Conservation (phyloP, 164 flowering plant species). For the Chloranthus sessilifolius region DNA sequence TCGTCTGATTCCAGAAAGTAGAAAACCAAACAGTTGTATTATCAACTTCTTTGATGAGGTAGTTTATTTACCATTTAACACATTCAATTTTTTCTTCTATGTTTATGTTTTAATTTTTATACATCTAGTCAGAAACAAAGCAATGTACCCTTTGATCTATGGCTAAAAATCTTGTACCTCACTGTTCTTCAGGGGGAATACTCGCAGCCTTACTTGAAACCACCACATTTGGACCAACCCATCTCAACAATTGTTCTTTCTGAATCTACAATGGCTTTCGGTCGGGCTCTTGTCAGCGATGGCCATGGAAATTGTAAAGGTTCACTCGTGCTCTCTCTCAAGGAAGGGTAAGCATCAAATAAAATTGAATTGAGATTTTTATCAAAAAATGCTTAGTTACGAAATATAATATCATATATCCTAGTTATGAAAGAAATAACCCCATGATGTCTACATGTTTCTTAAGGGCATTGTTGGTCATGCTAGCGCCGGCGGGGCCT, state of each 20-base stretch:
- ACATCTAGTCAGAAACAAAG: too few species aligned
- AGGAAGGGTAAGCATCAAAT: slow-evolving; percentile 76
- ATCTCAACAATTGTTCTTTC: slow-evolving; percentile 64
- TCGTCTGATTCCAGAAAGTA: slow-evolving; percentile 65
- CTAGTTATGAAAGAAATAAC: too few species aligned
- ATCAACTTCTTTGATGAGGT: slow-evolving; percentile 91
- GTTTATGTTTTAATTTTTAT: too few species aligned
- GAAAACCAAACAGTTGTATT: slow-evolving; percentile 81
- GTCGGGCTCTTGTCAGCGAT: slow-evolving; percentile 57
- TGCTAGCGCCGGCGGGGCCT: too few species aligned
- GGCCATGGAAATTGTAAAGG: slow-evolving; percentile 74
- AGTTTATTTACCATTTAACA: slow-evolving; percentile 8
- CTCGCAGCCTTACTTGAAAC: slow-evolving; percentile 82
- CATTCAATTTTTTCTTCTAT: slow-evolving; percentile 6
- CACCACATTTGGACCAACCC: slow-evolving; percentile 91
- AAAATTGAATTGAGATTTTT: too few species aligned
- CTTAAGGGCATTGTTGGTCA: too few species aligned
- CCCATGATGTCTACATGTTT: too few species aligned
- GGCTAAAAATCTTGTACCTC: too few species aligned
- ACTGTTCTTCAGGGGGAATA: slow-evolving; percentile 73
- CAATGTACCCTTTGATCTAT: too few species aligned
- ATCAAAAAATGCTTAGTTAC: too few species aligned
- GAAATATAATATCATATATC: too few species aligned
- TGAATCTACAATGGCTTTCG: slow-evolving; percentile 78
- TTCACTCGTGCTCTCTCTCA: slow-evolving; percentile 59